phyloP scores from a whole-genome alignment of 352 stramenopile species.

The Plasmopara muralis region DNA sequence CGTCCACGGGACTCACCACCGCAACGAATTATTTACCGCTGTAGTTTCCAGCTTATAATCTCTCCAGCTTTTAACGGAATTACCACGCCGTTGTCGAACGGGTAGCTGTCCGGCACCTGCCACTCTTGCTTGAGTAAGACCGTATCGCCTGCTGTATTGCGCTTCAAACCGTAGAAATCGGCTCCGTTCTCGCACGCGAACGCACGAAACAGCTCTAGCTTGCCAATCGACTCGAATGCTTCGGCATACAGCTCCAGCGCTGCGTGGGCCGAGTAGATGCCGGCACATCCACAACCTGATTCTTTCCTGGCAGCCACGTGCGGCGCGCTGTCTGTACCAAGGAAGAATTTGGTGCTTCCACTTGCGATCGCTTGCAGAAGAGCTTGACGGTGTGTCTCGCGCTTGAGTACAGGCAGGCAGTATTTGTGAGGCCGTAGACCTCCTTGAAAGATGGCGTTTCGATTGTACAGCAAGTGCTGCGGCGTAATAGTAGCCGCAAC shows the following conservation, averaged over 20 bases:
- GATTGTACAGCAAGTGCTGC: slow-evolving; percentile 99
- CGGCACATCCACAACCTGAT: slow-evolving; percentile 88
- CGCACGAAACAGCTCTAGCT: slow-evolving; percentile 90
- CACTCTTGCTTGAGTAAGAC: slow-evolving; percentile 86
- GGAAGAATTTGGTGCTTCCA: slow-evolving; percentile 95
- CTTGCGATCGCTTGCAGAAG: slow-evolving; percentile 87
- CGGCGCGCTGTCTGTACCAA: slow-evolving; percentile 97
- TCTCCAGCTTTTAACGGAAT: slow-evolving; percentile 92
- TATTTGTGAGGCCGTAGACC: slow-evolving; percentile 99
- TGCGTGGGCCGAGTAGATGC: slow-evolving; percentile 95
- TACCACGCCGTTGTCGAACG: slow-evolving; percentile 84
- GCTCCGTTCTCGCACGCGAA: slow-evolving; percentile 94
- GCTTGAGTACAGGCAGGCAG: slow-evolving; percentile 99
- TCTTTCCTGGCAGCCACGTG: slow-evolving; percentile 92
- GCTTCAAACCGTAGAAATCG: slow-evolving; percentile 95
- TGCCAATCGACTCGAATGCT: slow-evolving; percentile 91
- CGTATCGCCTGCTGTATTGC: slow-evolving; percentile 79
- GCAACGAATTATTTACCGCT: slow-evolving; percentile 7
- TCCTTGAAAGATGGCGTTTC: slow-evolving; percentile 92
- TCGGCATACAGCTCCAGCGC: slow-evolving; percentile 97
- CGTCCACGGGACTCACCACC: not conserved
- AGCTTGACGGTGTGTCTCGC: slow-evolving; percentile 87
- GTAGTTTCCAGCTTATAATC: slow-evolving; percentile 85
- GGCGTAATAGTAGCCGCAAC: slow-evolving; percentile 97
- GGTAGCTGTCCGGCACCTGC: slow-evolving; percentile 87